Evolutionary conservation across 2,329 filamentous ascomycete species (phyloP), one percentile per base, ranked within the genome.

Genomic region (Cercospora nicotianae): DNA sequence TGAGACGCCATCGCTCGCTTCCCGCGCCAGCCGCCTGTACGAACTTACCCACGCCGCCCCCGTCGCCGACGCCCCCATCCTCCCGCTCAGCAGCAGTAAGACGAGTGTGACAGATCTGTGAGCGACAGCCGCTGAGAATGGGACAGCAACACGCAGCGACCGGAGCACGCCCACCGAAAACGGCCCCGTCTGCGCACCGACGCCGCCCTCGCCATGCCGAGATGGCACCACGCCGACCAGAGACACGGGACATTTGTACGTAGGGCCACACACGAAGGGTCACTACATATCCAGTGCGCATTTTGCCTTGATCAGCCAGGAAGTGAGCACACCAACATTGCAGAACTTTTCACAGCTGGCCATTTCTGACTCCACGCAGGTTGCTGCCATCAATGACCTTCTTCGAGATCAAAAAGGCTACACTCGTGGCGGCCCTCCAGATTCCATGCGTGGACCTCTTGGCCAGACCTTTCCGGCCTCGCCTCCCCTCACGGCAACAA

Each of bases 201-300:
- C 63, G 13, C 64, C 67, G 5, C 28, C 39, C 45, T 60, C 65
- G 31, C 53, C 51, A 28, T 48, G 48, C 13, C 66, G 64, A 63
- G 70, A 70, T 33, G 60, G 48, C 53, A 67, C 55, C 36, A 70
- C 68, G 33, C 66, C 68, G 2, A 70, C 60, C 23, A 63, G 70
- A 55, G 70, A 72, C 42, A 67, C 70, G 1, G 70, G 70, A 23
- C 70, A 72, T 63, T 51, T 72, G 26, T 70, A 72, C 58, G 68
- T 72, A 16, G 70, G 70, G n/a, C 68, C 70, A 16, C 70, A 72
- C 31, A 72, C 70, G 51, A 72, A 72, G 59, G 69, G 70, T 3
- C 68, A 70, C 18, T 72, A 72, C 55, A 70, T 72, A 18, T 72
- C 70, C 12, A 67, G 64, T 42, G 69, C 68, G 10, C 69, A 72